phyloP scores from a whole-genome alignment of 768 basidiomycete genomes.

The Rhizopogon vesiculosus region DNA sequence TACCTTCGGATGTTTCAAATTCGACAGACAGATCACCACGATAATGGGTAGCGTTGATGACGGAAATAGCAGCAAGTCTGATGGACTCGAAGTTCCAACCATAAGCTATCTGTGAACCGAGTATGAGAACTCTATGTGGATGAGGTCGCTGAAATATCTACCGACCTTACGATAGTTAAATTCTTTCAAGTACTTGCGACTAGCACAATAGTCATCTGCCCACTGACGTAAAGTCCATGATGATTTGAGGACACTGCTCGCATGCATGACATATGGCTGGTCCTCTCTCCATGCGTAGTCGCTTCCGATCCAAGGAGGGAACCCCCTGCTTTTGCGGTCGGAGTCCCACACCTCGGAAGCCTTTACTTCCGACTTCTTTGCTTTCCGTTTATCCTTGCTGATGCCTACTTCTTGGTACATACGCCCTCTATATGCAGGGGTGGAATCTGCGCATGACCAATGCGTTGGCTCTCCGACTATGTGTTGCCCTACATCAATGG shows the following conservation, averaged over 20 bases:
- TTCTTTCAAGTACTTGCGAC: conserved; percentile 69
- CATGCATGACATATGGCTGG: conserved; percentile 20
- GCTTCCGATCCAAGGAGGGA: conserved; percentile 45
- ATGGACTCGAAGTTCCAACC: conserved; percentile 52
- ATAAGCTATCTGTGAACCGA: conserved; percentile 44
- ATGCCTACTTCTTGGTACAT: conserved; percentile 56
- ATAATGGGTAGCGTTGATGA: conserved; percentile 37
- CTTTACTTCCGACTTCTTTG: conserved; percentile 39
- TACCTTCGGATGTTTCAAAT: conserved; percentile 41
- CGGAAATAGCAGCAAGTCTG: conserved; percentile 29
- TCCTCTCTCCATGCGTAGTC: conserved; percentile 28
- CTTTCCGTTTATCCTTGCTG: conserved; percentile 31
- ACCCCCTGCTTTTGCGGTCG: conserved; percentile 42
- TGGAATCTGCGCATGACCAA: conserved; percentile 59
- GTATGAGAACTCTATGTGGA: conserved; percentile 4
- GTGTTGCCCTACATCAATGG: conserved; percentile 46
- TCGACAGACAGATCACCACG: conserved; percentile 36
- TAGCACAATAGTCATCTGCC: conserved; percentile 80
- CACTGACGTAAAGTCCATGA: conserved; percentile 66
- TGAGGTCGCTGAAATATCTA: background rate
- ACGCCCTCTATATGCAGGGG: conserved; percentile 60
- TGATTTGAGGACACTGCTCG: conserved; percentile 35
- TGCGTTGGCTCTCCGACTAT: conserved; percentile 39
- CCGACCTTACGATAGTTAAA: conserved; percentile 68
- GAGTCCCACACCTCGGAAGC: conserved; percentile 38